Conservation (phyloP, 176 grass and related monocot species). For the Poa annua region DNA sequence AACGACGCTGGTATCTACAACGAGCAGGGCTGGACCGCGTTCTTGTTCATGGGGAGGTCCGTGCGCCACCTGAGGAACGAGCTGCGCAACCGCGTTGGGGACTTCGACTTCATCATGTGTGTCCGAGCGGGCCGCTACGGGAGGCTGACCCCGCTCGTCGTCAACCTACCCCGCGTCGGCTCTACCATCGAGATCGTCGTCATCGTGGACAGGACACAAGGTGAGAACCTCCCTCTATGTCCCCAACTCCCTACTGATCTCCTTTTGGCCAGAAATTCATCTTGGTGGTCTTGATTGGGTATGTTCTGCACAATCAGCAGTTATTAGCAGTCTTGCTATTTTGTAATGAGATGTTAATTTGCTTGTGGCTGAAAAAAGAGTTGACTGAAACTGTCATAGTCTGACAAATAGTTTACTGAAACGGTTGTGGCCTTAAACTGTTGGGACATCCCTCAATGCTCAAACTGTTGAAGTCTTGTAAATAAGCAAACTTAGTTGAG, state of each 20-base stretch:
- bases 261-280: not conserved
- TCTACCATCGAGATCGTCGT: not conserved
- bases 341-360: too few species aligned
- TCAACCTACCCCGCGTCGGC: not conserved
- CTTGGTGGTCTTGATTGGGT: not conserved
- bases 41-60: not conserved
- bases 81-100: not conserved
- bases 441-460: too few species aligned
- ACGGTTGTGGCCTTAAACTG: not conserved
- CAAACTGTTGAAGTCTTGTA: too few species aligned
- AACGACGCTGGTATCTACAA: not conserved
- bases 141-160: not conserved
- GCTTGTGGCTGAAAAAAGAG: too few species aligned
- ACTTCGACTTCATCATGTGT: not conserved
- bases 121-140: conserved; percentile 23
- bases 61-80: not conserved
- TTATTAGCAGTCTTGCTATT: too few species aligned
- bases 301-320: too few species aligned
- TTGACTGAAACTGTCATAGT: too few species aligned
- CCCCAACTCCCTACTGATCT: too few species aligned
- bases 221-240: not conserved
- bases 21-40: not conserved
- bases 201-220: not conserved
- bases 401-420: not conserved
- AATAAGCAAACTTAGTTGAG: not conserved